A percentile compares a stretch with the other conserved stretches of the same genome.
phyloP scores from a whole-genome alignment of 441 rosid species.

The Caryocar brasiliense region DNA sequence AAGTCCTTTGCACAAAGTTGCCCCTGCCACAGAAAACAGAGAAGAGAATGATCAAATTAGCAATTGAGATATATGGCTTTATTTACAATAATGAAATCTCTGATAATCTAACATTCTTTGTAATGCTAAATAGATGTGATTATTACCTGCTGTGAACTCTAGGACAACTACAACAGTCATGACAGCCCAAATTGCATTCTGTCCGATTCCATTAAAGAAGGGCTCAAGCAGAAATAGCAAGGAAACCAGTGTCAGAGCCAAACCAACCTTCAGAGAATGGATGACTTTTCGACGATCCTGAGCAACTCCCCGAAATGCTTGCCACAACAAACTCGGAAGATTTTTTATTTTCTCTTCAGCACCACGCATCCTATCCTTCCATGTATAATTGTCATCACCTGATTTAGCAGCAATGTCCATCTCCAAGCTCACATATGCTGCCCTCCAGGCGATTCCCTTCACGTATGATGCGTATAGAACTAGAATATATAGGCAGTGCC shows the following conservation, averaged over 20 bases:
- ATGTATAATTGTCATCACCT: constrained; percentile 4
- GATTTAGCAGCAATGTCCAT: not conserved
- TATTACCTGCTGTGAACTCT: constrained; percentile 85
- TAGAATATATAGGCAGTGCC: too few species aligned
- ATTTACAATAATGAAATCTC: too few species aligned
- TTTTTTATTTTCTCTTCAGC: constrained; percentile 26
- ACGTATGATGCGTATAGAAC: not conserved
- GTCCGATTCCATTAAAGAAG: constrained; percentile 53
- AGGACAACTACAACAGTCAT: constrained; percentile 90
- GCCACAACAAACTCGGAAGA: constrained; percentile 21
- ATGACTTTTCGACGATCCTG: constrained; percentile 61
- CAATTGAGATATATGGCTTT: not conserved
- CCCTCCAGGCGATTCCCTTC: constrained; percentile 21
- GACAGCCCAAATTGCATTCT: constrained; percentile 79
- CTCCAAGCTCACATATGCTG: constrained; percentile 31
- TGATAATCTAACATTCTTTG: too few species aligned
- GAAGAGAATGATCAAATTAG: not conserved
- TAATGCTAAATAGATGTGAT: too few species aligned
- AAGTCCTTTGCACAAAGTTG: constrained; percentile 79
- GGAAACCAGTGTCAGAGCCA: constrained; percentile 53
- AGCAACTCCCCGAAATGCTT: constrained; percentile 39
- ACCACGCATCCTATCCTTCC: constrained; percentile 18
- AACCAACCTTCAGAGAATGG: constrained; percentile 76
- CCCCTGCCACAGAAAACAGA: constrained; percentile 34
- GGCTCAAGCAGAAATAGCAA: constrained; percentile 55